These are phyloP conservation scores for Peniophora sp. DNA, from an alignment of 1,284 basidiomycete genomes.

Conservation along the genomic window DNA sequence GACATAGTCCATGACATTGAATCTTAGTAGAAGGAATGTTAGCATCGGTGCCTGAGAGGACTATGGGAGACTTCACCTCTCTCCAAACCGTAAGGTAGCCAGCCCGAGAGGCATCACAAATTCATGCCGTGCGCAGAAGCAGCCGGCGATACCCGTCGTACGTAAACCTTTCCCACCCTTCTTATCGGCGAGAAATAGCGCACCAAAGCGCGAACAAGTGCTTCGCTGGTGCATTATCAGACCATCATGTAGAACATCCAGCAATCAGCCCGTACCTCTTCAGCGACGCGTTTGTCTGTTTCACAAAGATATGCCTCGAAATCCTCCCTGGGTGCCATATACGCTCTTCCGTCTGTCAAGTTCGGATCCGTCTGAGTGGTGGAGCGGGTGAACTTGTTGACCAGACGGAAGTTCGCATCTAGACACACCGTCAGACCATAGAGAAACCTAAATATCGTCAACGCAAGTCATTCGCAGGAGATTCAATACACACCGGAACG, in stretches of 20 bases:
- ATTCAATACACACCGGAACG: neutral
- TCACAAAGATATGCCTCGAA: conserved; percentile 2
- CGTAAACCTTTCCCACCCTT: conserved; percentile 15
- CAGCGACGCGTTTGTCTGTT: conserved; percentile 3
- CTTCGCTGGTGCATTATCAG: neutral
- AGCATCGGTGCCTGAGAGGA: neutral
- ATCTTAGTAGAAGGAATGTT: conserved; percentile 9
- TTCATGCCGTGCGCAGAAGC: conserved; percentile 25
- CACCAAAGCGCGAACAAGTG: conserved; percentile 10
- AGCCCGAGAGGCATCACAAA: conserved; percentile 22
- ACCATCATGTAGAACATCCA: neutral
- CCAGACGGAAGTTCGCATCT: conserved; percentile 20
- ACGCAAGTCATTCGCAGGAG: neutral
- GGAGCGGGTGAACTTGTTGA: conserved; percentile 10
- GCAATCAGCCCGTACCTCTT: neutral
- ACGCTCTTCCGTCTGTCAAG: conserved; percentile 15
- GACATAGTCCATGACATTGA: conserved; percentile 30
- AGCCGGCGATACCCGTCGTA: conserved; percentile 22
- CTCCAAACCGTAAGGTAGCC: conserved; percentile 29
- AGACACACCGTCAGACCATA: conserved; percentile 17
- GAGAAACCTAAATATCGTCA: conserved; percentile 11
- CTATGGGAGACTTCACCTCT: conserved; percentile 17
- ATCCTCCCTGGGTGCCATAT: conserved; percentile 14
- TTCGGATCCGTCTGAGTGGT: conserved; percentile 10
- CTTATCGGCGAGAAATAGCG: conserved; percentile 18